Conservation (phyloP, 2,329 filamentous ascomycete species). For the Aureobasidium mangrovei region DNA sequence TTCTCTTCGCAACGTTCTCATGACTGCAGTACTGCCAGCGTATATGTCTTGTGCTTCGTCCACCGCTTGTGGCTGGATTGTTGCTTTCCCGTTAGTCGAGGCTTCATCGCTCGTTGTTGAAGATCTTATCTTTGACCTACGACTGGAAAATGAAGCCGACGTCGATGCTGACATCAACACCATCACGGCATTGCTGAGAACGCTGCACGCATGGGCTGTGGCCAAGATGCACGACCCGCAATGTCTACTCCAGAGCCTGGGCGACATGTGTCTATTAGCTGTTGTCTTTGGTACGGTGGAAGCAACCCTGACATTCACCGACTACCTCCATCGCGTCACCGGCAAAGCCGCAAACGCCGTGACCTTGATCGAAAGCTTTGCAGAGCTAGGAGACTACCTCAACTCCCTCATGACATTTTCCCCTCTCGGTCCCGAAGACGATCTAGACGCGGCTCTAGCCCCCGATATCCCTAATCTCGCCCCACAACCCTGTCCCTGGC, state of each 20-base stretch:
- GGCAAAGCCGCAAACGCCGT: not conserved
- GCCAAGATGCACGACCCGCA: not conserved
- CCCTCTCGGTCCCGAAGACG: not conserved
- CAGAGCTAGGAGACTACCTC: not conserved
- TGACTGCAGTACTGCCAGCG: conserved; percentile 48
- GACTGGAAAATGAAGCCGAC: conserved; percentile 33
- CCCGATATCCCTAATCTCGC: not conserved
- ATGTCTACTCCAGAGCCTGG: not conserved
- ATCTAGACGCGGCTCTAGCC: too few species aligned
- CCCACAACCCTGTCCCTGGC: not conserved
- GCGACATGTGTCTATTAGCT: not conserved
- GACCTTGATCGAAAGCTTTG: not conserved
- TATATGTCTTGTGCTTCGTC: conserved; percentile 45
- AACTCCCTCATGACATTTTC: not conserved
- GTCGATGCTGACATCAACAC: conserved; percentile 23
- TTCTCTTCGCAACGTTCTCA: conserved; percentile 40
- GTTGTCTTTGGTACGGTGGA: not conserved
- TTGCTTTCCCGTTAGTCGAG: conserved; percentile 44
- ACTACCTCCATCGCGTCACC: not conserved
- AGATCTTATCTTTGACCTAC: conserved; percentile 38
- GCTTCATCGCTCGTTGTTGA: conserved; percentile 36
- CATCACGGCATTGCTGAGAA: not conserved
- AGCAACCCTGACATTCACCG: not conserved
- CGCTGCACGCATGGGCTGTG: not conserved
- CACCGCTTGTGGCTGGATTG: conserved; percentile 41